Conservation (phyloP, 225 moss, liverwort and hornwort genomes). For the Asterella californica region DNA sequence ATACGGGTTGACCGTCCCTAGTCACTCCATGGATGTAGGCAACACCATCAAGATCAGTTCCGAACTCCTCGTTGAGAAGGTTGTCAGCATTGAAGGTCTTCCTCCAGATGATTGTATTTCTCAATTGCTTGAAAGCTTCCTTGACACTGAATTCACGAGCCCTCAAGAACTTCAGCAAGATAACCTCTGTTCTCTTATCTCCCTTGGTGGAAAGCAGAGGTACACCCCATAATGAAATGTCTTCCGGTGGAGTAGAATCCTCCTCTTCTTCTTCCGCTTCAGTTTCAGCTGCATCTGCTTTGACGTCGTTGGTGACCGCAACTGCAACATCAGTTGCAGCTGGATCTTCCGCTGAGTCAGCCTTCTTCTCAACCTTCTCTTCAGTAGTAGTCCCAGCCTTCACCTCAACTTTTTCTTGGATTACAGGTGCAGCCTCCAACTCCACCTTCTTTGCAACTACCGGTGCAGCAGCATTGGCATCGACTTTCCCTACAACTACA, state of each 20-base stretch:
- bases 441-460: background rate
- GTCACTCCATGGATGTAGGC: conserved; percentile 24
- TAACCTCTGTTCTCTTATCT: conserved; percentile 48
- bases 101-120: conserved; percentile 33
- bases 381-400: background rate
- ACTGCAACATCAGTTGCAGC: background rate
- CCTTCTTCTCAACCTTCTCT: background rate
- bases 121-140: conserved; percentile 27
- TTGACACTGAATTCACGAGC: conserved; percentile 31
- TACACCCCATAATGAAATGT: conserved; percentile 50
- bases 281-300: background rate
- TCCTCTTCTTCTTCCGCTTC: conserved; percentile 31
- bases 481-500: background rate
- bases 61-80: conserved; percentile 24
- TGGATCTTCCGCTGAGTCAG: background rate
- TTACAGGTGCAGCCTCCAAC: background rate
- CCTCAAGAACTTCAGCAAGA: conserved; percentile 48
- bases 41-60: conserved; percentile 14
- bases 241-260: conserved; percentile 41
- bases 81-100: conserved; percentile 27
- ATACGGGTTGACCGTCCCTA: conserved; percentile 31
- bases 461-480: background rate
- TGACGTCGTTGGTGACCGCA: background rate
- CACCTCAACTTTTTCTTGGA: background rate
- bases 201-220: conserved; percentile 44